Evolutionary conservation across 23 red algal species (phyloP).

Genomic region (Cyanidioschyzon merolae): DNA sequence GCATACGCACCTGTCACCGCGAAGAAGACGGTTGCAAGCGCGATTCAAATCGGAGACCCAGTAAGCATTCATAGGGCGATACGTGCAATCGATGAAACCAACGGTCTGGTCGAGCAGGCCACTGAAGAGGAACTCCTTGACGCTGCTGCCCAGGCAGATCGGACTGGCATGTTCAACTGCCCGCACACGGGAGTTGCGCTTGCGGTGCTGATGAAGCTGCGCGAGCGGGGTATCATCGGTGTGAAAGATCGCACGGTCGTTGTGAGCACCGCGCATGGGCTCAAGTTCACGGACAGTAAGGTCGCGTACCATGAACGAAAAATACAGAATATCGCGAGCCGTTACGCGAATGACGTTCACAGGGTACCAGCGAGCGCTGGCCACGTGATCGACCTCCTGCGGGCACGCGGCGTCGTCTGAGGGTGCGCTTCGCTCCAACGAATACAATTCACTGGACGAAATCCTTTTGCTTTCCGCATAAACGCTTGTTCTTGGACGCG

Average conservation of each 20-base stretch:
- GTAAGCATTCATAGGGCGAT: slow-evolving; percentile 89
- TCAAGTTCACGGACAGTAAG: slow-evolving; percentile 97
- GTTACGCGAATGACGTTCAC: slow-evolving; percentile 79
- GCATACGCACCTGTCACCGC: slow-evolving; percentile 62
- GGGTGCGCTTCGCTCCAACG: too few relatives aligned
- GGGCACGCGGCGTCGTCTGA: slow-evolving; percentile 30
- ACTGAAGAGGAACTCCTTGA: slow-evolving; percentile 98
- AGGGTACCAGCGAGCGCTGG: slow-evolving; percentile 59
- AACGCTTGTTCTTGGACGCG: too few relatives aligned
- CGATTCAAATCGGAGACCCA: slow-evolving; percentile 97
- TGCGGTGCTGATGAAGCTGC: slow-evolving; percentile 85
- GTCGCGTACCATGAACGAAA: slow-evolving; percentile 93
- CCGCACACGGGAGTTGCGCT: slow-evolving; percentile 98
- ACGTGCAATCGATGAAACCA: slow-evolving; percentile 56
- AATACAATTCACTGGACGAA: too few relatives aligned
- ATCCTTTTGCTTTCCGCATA: too few relatives aligned
- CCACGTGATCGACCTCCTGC: slow-evolving; percentile 74
- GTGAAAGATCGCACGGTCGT: slow-evolving; percentile 76
- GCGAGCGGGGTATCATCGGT: slow-evolving; percentile 47
- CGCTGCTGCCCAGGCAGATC: slow-evolving; percentile 65
- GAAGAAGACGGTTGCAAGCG: slow-evolving; percentile 68
- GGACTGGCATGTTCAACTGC: slow-evolving; percentile 99
- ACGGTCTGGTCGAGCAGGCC: slow-evolving; percentile 89
- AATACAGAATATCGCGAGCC: slow-evolving; percentile 48
- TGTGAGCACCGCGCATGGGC: slow-evolving; percentile 89